Conservation (phyloP, 805 yeast species). For the Sugiyamaella americana region DNA sequence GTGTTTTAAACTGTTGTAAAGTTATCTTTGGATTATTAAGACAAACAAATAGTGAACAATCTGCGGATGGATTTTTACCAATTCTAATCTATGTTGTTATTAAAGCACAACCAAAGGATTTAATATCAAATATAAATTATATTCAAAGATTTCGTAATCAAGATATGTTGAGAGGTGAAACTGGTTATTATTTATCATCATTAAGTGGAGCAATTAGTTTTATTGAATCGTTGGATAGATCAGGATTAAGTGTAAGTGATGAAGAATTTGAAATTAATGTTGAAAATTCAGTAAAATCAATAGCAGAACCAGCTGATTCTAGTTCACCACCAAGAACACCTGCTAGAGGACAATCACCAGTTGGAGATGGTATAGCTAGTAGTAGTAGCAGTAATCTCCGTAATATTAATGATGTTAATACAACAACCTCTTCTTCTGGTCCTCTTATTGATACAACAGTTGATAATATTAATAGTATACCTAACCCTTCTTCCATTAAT, state of each 20-base stretch:
- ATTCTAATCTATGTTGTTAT: constrained; percentile 71
- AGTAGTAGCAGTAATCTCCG: neutral
- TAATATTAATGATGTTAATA: neutral
- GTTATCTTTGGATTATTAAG: constrained; percentile 83
- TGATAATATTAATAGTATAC: neutral
- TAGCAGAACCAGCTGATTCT: constrained; percentile 35
- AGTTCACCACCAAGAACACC: constrained; percentile 23
- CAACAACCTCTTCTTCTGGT: neutral
- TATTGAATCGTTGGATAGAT: constrained; percentile 52
- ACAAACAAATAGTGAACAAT: constrained; percentile 60
- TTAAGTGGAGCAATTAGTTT: constrained; percentile 83
- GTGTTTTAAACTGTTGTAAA: constrained; percentile 86
- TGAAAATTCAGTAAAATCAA: constrained; percentile 33
- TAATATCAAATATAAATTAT: constrained; percentile 76
- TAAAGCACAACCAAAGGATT: constrained; percentile 54
- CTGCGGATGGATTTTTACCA: constrained; percentile 95
- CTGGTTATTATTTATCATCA: constrained; percentile 87
- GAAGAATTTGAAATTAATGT: constrained; percentile 49
- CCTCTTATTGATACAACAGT: neutral
- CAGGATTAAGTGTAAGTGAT: constrained; percentile 54
- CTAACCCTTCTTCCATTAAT: no score
- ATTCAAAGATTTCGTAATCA: constrained; percentile 78
- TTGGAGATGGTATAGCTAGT: neutral
- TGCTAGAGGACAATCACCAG: constrained; percentile 12
- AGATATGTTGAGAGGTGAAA: constrained; percentile 76